Evolutionary conservation across 805 yeast genomes (phyloP).

Genomic region (Wickerhamomyces subpelliculosus): DNA sequence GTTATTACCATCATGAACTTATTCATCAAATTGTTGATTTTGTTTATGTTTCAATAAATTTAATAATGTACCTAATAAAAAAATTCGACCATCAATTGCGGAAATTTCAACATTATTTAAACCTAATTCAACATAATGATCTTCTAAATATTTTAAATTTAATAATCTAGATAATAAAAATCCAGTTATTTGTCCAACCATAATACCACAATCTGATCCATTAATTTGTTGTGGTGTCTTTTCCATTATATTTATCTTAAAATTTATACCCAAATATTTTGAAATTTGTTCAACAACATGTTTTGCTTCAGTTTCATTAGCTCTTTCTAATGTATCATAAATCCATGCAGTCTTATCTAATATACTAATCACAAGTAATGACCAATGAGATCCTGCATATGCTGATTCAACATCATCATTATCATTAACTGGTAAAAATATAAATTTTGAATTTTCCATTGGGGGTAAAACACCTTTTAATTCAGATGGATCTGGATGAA

Average conservation of each 20-base stretch:
- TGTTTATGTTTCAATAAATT: constrained; percentile 21
- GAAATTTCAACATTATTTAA: constrained; percentile 35
- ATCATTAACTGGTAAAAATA: constrained; percentile 66
- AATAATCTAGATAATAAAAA: constrained; percentile 27
- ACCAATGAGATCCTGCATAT: constrained; percentile 77
- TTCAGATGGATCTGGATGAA: constrained; percentile 38
- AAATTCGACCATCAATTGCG: constrained; percentile 42
- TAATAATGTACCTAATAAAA: constrained; percentile 29
- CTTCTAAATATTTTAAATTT: constrained; percentile 17
- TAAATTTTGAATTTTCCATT: constrained; percentile 35
- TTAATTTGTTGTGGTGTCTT: constrained; percentile 53
- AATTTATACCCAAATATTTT: constrained; percentile 13
- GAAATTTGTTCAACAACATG: constrained; percentile 17
- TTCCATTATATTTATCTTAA: constrained; percentile 15
- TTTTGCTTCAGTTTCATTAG: constrained; percentile 18
- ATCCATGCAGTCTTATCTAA: constrained; percentile 42
- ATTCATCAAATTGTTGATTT: neutral
- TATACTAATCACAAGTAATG: constrained; percentile 46
- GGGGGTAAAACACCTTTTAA: constrained; percentile 41
- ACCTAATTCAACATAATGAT: constrained; percentile 30
- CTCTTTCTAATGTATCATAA: constrained; percentile 45
- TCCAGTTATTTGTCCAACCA: constrained; percentile 28
- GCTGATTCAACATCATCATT: constrained; percentile 50
- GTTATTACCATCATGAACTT: too few species aligned
- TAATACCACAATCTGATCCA: constrained; percentile 59